These are phyloP conservation scores for Aspergillus sp. DNA, from an alignment of 2,329 filamentous ascomycete species.

Conservation along the genomic window DNA sequence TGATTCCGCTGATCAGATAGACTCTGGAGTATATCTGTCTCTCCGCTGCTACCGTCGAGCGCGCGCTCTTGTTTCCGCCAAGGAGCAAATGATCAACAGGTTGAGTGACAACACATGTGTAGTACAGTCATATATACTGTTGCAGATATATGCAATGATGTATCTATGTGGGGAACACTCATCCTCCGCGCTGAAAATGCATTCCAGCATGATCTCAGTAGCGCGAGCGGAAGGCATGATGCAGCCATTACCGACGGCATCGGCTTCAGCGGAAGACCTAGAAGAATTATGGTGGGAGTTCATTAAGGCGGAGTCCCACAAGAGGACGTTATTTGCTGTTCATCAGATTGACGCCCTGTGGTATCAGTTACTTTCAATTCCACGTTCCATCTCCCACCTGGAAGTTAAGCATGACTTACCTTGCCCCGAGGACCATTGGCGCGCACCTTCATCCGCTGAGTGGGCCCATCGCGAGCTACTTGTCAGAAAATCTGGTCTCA, in stretches of 20 bases:
- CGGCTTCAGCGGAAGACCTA: conserved; percentile 28
- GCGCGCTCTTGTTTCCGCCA: conserved; percentile 22
- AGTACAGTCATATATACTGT: conserved; percentile 40
- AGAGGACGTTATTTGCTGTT: conserved; percentile 42
- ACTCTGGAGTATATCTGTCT: conserved; percentile 29
- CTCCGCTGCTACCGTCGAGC: conserved; percentile 33
- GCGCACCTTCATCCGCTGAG: conserved; percentile 34
- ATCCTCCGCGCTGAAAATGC: conserved; percentile 36
- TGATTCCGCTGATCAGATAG: conserved; percentile 23
- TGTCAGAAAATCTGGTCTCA: conserved; percentile 21
- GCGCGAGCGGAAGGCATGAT: conserved; percentile 35
- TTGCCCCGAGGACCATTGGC: conserved; percentile 39
- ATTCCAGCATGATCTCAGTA: conserved; percentile 41
- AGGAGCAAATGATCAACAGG: conserved; percentile 12
- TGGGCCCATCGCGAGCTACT: conserved; percentile 23
- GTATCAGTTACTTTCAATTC: conserved; percentile 41
- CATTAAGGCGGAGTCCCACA: conserved; percentile 37
- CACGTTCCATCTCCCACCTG: conserved; percentile 31
- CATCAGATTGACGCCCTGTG: conserved; percentile 46
- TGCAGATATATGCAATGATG: conserved; percentile 45
- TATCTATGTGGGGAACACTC: conserved; percentile 40
- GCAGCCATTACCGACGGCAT: conserved; percentile 23
- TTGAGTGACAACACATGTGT: conserved; percentile 22
- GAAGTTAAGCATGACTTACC: conserved; percentile 47
- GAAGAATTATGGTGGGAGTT: conserved; percentile 41